Percentiles rank a stretch among this genome's conserved stretches.
Evolutionary conservation across 305 asterid species (phyloP).

Genomic region (Petunia hybrid): DNA sequence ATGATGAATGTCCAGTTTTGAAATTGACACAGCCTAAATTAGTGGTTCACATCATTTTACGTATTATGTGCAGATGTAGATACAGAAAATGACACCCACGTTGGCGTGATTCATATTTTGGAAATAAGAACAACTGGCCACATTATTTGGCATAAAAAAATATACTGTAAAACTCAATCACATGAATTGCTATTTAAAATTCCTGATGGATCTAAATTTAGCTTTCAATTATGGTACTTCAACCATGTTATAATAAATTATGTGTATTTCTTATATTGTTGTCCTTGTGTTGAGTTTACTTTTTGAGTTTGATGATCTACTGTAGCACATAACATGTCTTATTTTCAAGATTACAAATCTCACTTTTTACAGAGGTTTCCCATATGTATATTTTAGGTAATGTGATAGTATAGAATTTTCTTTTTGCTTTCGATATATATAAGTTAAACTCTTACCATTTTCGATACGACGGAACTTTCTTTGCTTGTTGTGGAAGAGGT

Average conservation of each 20-base stretch:
- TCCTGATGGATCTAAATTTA: too few relatives aligned
- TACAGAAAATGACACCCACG: background rate
- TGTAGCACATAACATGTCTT: too few relatives aligned
- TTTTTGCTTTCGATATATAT: too few relatives aligned
- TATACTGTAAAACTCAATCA: background rate
- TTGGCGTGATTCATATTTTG: background rate
- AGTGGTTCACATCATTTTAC: background rate
- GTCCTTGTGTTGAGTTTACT: background rate
- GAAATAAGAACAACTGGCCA: background rate
- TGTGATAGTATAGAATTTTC: too few relatives aligned
- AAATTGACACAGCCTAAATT: background rate
- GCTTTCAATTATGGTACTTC: background rate
- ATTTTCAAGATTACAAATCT: too few relatives aligned
- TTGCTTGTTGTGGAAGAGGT: too few relatives aligned
- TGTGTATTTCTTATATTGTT: background rate
- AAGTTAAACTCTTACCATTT: too few relatives aligned
- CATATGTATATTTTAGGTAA: too few relatives aligned
- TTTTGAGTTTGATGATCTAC: too few relatives aligned
- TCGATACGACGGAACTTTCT: too few relatives aligned
- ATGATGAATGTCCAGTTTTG: too few relatives aligned
- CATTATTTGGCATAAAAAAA: background rate
- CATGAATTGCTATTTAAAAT: background rate
- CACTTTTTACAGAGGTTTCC: too few relatives aligned
- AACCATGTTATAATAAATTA: background rate
- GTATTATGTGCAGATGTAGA: background rate